A percentile compares a stretch with the other conserved stretches of the same genome.
Conservation (phyloP, 2,329 filamentous ascomycete genomes). For the Penicillium frequentans region DNA sequence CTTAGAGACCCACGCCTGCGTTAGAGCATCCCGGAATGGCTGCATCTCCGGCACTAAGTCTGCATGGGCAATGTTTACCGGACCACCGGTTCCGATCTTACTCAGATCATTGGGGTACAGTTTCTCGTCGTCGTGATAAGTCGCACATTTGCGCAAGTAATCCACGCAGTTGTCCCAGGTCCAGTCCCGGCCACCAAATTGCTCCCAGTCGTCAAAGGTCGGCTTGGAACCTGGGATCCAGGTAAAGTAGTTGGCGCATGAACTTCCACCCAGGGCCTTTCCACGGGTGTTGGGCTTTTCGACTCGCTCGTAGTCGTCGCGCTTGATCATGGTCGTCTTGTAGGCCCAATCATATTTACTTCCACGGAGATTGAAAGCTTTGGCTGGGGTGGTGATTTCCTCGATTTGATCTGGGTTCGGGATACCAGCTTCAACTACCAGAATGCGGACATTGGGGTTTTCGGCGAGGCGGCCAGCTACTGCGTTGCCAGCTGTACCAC, state of each 20-base stretch:
- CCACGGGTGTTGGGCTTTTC: slow-evolving; percentile 65
- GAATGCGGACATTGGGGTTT: slow-evolving; percentile 8
- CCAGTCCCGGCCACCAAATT: slow-evolving; percentile 53
- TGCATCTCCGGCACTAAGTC: slow-evolving; percentile 55
- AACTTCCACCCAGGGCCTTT: slow-evolving; percentile 60
- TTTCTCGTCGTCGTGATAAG: slow-evolving; percentile 57
- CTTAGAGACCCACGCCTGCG: slow-evolving; percentile 55
- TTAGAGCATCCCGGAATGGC: slow-evolving; percentile 48
- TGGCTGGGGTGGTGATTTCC: slow-evolving; percentile 58
- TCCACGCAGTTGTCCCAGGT: slow-evolving; percentile 53
- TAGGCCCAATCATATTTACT: slow-evolving; percentile 62
- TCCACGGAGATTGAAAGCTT: slow-evolving; percentile 56
- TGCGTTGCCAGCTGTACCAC: slow-evolving; percentile 30
- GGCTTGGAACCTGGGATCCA: slow-evolving; percentile 60
- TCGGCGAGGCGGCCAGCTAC: slow-evolving; percentile 15
- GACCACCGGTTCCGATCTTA: slow-evolving; percentile 55
- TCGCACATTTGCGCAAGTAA: slow-evolving; percentile 57
- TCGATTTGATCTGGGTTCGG: slow-evolving; percentile 51
- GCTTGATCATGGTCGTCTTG: slow-evolving; percentile 61
- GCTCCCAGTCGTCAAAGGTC: slow-evolving; percentile 56
- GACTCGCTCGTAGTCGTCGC: slow-evolving; percentile 56
- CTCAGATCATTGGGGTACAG: slow-evolving; percentile 49
- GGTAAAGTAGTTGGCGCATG: slow-evolving; percentile 64
- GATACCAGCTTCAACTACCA: slow-evolving; percentile 20
- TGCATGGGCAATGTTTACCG: slow-evolving; percentile 56